Conservation (phyloP, 2,329 filamentous ascomycete species). For the Colletotrichum neosansevieriae region DNA sequence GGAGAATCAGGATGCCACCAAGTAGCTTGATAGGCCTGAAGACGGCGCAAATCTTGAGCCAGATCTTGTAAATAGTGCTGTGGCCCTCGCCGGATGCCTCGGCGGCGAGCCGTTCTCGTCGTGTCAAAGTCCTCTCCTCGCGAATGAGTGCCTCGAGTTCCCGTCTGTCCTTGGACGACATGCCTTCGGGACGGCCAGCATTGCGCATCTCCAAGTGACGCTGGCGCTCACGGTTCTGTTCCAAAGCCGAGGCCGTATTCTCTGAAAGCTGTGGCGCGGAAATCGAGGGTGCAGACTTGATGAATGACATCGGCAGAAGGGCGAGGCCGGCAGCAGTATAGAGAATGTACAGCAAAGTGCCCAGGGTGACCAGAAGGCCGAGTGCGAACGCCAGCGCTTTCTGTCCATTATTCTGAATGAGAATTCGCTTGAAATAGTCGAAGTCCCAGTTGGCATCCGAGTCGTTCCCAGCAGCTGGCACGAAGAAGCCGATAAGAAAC, state of each 20-base stretch:
- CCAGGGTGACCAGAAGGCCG: constrained; percentile 88
- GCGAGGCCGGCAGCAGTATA: constrained; percentile 93
- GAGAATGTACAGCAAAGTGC: constrained; percentile 85
- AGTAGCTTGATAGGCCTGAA: constrained; percentile 91
- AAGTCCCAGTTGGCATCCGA: constrained; percentile 79
- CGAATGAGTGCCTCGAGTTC: constrained; percentile 89
- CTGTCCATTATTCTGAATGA: constrained; percentile 90
- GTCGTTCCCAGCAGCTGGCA: constrained; percentile 80
- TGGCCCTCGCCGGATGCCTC: constrained; percentile 84
- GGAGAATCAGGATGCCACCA: constrained; percentile 81
- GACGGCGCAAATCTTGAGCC: constrained; percentile 84
- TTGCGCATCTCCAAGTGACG: constrained; percentile 90
- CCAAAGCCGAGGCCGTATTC: constrained; percentile 82
- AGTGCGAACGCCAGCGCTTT: constrained; percentile 91
- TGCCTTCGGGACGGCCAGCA: constrained; percentile 77
- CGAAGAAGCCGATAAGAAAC: constrained; percentile 94
- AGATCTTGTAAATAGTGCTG: constrained; percentile 77
- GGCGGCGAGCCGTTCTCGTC: constrained; percentile 87
- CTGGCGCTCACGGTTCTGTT: constrained; percentile 91
- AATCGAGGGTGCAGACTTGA: constrained; percentile 90
- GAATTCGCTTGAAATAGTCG: constrained; percentile 89
- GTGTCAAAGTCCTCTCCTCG: constrained; percentile 91
- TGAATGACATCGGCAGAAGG: constrained; percentile 87
- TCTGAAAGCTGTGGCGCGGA: constrained; percentile 84
- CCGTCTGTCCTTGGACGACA: constrained; percentile 87